phyloP scores from a whole-genome alignment of 1,139 yeast genomes.

The Yamadazyma diddensiae region DNA sequence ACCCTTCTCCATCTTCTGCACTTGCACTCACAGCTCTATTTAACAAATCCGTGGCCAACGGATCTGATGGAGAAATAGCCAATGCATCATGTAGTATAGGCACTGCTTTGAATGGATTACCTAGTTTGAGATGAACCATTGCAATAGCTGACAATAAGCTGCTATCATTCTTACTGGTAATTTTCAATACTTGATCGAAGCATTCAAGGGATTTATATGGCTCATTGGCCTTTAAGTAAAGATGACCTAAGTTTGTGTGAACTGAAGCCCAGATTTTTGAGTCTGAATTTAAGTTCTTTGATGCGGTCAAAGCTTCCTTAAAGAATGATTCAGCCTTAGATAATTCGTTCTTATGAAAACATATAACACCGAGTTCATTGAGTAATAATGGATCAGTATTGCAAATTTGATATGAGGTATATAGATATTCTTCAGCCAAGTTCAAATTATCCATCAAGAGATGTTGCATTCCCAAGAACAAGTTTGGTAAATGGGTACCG shows the following conservation, averaged over 20 bases:
- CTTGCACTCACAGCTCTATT: slow-evolving; percentile 78
- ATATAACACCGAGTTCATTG: slow-evolving; percentile 89
- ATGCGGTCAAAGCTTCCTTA: slow-evolving; percentile 69
- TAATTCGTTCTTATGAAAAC: slow-evolving; percentile 73
- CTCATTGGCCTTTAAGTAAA: slow-evolving; percentile 66
- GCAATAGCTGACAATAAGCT: slow-evolving; percentile 84
- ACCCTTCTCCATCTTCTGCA: slow-evolving; percentile 26
- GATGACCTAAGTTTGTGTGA: slow-evolving; percentile 88
- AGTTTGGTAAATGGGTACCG: slow-evolving; percentile 87
- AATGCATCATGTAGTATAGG: slow-evolving; percentile 78
- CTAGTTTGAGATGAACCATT: slow-evolving; percentile 69
- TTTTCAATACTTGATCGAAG: slow-evolving; percentile 71
- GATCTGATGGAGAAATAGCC: slow-evolving; percentile 75
- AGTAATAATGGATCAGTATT: slow-evolving; percentile 80
- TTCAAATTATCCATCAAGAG: slow-evolving; percentile 79
- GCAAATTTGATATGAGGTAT: slow-evolving; percentile 74
- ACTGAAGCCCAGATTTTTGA: slow-evolving; percentile 85
- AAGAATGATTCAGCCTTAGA: slow-evolving; percentile 69
- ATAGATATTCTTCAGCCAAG: slow-evolving; percentile 82
- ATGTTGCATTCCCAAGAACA: slow-evolving; percentile 96
- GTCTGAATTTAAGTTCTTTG: slow-evolving; percentile 69
- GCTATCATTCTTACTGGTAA: slow-evolving; percentile 66
- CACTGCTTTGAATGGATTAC: slow-evolving; percentile 64
- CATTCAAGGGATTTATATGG: slow-evolving; percentile 67
- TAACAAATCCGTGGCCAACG: slow-evolving; percentile 78